Base-by-base conservation (phyloP, 805 yeast species). In the Candida coquimbonensis region DNA sequence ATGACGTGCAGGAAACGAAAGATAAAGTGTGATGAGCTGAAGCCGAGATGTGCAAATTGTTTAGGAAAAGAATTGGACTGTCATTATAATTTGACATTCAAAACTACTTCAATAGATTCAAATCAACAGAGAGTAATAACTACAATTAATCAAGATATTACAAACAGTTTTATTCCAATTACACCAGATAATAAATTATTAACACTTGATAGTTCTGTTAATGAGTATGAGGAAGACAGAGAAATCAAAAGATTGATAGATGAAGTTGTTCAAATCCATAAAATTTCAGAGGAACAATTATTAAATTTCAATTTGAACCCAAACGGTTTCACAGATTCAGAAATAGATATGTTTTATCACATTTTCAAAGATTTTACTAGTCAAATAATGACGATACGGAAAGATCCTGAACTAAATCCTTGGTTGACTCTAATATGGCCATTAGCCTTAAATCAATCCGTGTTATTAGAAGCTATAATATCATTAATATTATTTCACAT, bases 21-120 rank as follows among this genome's bases (percentile, higher is more conserved):
- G 26, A 53, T 55, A 35, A 57, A 57, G 25, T 57, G 61, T 42
- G 61, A 57, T 41, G 61, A 57, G 33, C 39, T 46, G 12, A 52
- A 55, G 36, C 60, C 60, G 27, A 42, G 37, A 8, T 57, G 61
- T 26, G 17, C 25, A 6, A 50, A 50, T 37, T 57, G 61, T 40
- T 46, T 43, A 39, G 50, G 50, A 44, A 48, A 27, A 16, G 8
- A 11, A 9, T 9, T 38, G 14, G 11, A 9, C 6, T 38, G 40
- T 27, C 25, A 38, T 4, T 38, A 38, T 11, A 12, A 26, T 8
- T n/a, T 32, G 7, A 27, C 40, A 3, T 38, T 27, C 24, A 38
- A 29, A 26, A 12, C 26, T 3, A 38, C 40, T 17, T 38, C 9
- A 14, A 25, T 21, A 21, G 24, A 21, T 21, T 5, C 14, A 37